Evolutionary conservation across 805 yeast species (phyloP), one percentile per base, ranked within the genome.

Genomic region (Groenewaldozyma salmanticensis): DNA sequence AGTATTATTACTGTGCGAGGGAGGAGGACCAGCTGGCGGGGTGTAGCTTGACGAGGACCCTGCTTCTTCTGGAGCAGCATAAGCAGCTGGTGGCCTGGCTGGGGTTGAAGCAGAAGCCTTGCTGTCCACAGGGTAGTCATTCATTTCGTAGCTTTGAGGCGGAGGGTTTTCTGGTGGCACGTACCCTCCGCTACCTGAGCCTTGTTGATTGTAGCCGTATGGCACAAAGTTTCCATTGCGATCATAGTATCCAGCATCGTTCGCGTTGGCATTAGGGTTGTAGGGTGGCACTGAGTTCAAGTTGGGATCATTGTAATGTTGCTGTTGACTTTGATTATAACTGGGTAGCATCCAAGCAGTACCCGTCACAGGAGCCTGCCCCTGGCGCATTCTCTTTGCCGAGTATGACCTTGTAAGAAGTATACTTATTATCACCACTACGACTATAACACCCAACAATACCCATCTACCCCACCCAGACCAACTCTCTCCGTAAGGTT

Each of bases 341-440:
- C 79, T 68, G 4, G 95, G 95, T 0, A 92, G 81, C 65, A 86
- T 75, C 94, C 94, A 82, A 7, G 82, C 74, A 1, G 92, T 82
- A 6, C 90, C 90, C 44, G 73, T 64, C 1, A 84, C 65, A 0
- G 95, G 94, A 21, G 62, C 66, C 46, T 66, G 62, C 33, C 75
- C 73, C 2, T 42, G 45, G 6, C 48, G 42, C 3, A 57, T 60
- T 27, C 59, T 46, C n/a, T 48, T 33, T 4, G 49, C 33, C 11
- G 59, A 50, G 35, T 48, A 46, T 19, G 46, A 36, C 17, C 62
- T 51, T 5, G 50, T 37, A 21, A 52, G 35, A 27, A 58, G 44
- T n/a, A 60, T 34, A 21, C 42, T 19, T 5, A 52, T 16, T 21
- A 52, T 27, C 18, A 57, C 34, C 11, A 49, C 48, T 5, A 45